Base-by-base conservation (phyloP, 2,329 filamentous ascomycete genomes). In the Aspergillus sp. region DNA sequence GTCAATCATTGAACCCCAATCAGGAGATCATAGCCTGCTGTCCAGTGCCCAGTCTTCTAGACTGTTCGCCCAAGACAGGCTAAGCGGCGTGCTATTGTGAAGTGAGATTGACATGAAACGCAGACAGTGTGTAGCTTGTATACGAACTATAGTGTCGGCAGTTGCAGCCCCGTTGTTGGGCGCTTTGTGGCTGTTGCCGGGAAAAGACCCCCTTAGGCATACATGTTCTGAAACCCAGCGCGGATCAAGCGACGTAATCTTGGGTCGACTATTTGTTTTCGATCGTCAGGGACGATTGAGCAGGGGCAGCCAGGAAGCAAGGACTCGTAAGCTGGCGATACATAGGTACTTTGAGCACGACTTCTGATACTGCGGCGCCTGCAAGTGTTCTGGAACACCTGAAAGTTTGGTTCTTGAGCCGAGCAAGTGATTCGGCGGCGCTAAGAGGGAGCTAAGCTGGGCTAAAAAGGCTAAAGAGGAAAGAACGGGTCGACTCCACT, bases 271-370 rank as follows among this genome's bases (percentile, higher is more conserved):
- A 47, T 47, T 47, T 47, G 23, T 47, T 47, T 25, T 19, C 45
- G 23, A 47, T 47, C 45, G 56, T 57, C 57, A 63, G 61, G 57
- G 56, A 59, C 57, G 31, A 60, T 17, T 43, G 34, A 15, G 34
- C 34, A 41, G 34, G 34, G 34, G 34, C 11, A 41, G 34, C 13
- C 11, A 5, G 11, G 34, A 11, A 41, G 34, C 34, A 41, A 41
- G 34, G 34, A 13, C 34, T 41, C 34, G 34, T 41, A 41, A 41
- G 41, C 28, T 13, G 11, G 19, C 34, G 34, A 41, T 23, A 19
- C 19, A 19, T 19, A 34, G 22, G 52, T 54, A 54, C 34, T 54
- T 43, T 54, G 22, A 28, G 15, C 22, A 41, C 34, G 34, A 41
- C 34, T 41, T 41, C 34, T 41, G 34, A 41, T 41, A 13, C 34